Conservation (phyloP, 225 moss, liverwort and hornwort genomes). For the Pleurozium schreberi region DNA sequence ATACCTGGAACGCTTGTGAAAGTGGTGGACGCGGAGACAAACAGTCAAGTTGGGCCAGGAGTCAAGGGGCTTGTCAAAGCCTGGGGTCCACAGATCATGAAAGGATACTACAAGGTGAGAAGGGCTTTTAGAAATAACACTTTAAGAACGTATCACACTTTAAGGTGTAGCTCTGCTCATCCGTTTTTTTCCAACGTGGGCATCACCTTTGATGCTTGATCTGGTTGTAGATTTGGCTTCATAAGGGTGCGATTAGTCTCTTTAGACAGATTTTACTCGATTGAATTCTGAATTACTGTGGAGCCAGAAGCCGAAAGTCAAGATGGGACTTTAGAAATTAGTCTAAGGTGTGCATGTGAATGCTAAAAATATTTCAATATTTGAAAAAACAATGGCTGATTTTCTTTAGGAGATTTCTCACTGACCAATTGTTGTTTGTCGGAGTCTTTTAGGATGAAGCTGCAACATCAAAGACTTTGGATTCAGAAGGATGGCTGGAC, state of each 20-base stretch:
- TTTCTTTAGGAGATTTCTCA: neutral
- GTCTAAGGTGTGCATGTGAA: neutral
- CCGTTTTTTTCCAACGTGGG: neutral
- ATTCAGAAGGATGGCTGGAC: slow-evolving; percentile 72
- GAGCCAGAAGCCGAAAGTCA: neutral
- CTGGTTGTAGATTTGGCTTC: neutral
- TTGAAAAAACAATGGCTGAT: neutral
- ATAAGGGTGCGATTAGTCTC: neutral
- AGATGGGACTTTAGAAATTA: neutral
- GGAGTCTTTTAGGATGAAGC: slow-evolving; percentile 39
- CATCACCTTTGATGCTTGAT: neutral
- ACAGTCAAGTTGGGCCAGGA: slow-evolving; percentile 33
- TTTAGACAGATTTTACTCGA: neutral
- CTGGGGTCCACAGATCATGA: slow-evolving; percentile 89
- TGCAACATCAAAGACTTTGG: slow-evolving; percentile 62
- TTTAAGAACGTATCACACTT: neutral
- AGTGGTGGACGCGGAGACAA: slow-evolving; percentile 61
- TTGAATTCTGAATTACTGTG: neutral
- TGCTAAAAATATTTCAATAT: neutral
- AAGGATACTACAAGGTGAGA: slow-evolving; percentile 86
- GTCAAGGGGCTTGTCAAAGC: slow-evolving; percentile 70
- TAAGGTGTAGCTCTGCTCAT: neutral
- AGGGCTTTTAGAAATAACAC: neutral
- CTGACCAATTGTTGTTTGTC: neutral
- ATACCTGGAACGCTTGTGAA: slow-evolving; percentile 63